phyloP scores from a whole-genome alignment of 2,329 filamentous ascomycete species.

The Thermothelomyces thermophilus region DNA sequence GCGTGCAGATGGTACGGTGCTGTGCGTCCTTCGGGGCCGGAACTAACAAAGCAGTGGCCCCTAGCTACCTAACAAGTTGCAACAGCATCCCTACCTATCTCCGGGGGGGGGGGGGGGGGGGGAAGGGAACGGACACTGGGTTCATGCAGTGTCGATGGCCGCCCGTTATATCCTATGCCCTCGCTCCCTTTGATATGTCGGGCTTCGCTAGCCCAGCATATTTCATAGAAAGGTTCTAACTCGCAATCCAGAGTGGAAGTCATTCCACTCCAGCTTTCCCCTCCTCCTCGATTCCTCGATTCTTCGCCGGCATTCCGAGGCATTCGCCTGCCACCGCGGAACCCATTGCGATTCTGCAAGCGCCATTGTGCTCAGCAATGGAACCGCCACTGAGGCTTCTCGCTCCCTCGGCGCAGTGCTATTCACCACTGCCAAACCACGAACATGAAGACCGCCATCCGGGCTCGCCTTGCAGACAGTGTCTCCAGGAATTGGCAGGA shows the following conservation, averaged over 20 bases:
- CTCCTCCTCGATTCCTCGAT: slow-evolving; percentile 4
- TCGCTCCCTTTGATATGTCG: slow-evolving; percentile 16
- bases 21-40: slow-evolving; percentile 8
- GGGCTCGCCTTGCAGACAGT: slow-evolving; percentile 31
- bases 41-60: slow-evolving; percentile 16
- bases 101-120: too few relatives aligned
- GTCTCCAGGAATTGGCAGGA: slow-evolving; percentile 46
- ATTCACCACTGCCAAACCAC: slow-evolving; percentile 43
- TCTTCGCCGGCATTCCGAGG: slow-evolving; percentile 15
- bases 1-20: slow-evolving; percentile 23
- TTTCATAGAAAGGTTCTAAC: slow-evolving; percentile 25
- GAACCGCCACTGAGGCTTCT: slow-evolving; percentile 35
- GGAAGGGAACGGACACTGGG: slow-evolving; percentile 12
- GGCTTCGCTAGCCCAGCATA: slow-evolving; percentile 13
- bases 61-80: slow-evolving; percentile 11
- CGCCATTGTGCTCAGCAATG: slow-evolving; percentile 28
- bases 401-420: slow-evolving; percentile 46
- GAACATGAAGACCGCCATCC: slow-evolving; percentile 39
- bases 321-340: slow-evolving; percentile 6
- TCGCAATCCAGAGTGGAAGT: slow-evolving; percentile 20
- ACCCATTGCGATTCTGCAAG: slow-evolving; percentile 5
- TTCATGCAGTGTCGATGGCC: slow-evolving; percentile 10
- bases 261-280: slow-evolving; percentile 25
- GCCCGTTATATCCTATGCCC: slow-evolving; percentile 16
- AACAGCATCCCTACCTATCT: slow-evolving; percentile 18